A percentile compares a stretch with the other conserved stretches of the same genome.
Conservation (phyloP, 1,284 basidiomycete species). For the Cryptococcus sp. region DNA sequence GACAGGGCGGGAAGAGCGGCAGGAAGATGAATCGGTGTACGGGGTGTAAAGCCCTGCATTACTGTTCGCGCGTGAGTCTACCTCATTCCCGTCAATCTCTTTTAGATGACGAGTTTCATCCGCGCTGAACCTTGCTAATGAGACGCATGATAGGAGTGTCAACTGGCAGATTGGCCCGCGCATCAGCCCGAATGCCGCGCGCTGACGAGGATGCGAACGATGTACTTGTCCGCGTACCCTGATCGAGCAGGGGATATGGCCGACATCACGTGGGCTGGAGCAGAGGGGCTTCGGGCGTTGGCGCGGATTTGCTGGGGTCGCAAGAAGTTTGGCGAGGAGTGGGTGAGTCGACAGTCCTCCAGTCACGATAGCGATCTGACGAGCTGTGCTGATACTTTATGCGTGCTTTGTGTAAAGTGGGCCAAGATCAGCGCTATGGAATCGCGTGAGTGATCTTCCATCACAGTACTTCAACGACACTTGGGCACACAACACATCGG, state of each 20-base stretch:
- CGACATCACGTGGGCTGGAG: constrained; percentile 62
- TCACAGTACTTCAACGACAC: background rate
- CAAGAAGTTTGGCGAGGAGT: constrained; percentile 60
- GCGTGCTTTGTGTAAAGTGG: constrained; percentile 56
- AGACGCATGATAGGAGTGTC: constrained; percentile 63
- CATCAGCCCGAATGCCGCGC: constrained; percentile 79
- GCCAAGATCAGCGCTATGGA: constrained; percentile 69
- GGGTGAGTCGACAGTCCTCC: constrained; percentile 58
- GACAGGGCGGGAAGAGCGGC: constrained; percentile 5
- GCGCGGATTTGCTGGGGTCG: constrained; percentile 71
- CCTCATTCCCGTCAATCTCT: constrained; percentile 17
- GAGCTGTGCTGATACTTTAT: background rate
- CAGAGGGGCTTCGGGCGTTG: constrained; percentile 67
- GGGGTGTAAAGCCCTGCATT: constrained; percentile 66
- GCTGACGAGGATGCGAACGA: constrained; percentile 54
- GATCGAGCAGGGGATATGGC: constrained; percentile 36
- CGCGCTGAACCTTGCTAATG: background rate
- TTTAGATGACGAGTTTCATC: too few species aligned
- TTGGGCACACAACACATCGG: too few species aligned
- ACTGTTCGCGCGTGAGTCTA: constrained; percentile 67
- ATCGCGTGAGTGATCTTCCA: constrained; percentile 64
- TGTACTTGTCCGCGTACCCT: constrained; percentile 24
- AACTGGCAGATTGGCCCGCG: constrained; percentile 70
- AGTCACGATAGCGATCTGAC: constrained; percentile 2
- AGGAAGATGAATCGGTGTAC: constrained; percentile 64